phyloP scores from a whole-genome alignment of 805 yeast species.

The Yarrowia porcina region DNA sequence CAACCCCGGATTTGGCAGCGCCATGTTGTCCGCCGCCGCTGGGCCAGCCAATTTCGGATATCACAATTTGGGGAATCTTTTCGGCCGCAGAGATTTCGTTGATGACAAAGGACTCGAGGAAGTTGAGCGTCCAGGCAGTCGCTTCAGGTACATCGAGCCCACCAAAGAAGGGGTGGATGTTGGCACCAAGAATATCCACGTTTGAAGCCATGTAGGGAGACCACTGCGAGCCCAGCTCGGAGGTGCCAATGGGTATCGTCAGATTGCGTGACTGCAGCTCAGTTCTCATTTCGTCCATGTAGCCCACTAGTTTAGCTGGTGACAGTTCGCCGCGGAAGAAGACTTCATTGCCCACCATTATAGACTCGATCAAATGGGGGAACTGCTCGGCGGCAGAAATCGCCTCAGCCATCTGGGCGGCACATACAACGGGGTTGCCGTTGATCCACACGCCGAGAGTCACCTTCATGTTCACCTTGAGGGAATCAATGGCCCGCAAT shows the following conservation, averaged over 20 bases:
- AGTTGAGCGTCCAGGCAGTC: conserved; percentile 52
- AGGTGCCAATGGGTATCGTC: conserved; percentile 57
- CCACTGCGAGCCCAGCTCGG: conserved; percentile 54
- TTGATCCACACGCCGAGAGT: conserved; percentile 61
- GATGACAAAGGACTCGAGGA: conserved; percentile 43
- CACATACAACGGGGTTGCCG: neutral
- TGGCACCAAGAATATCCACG: conserved; percentile 60
- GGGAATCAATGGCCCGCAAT: conserved; percentile 50
- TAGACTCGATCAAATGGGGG: conserved; percentile 51
- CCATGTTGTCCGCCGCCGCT: conserved; percentile 52
- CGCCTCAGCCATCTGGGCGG: conserved; percentile 39
- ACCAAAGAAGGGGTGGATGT: conserved; percentile 65
- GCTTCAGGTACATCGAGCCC: conserved; percentile 52
- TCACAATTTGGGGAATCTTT: conserved; percentile 43
- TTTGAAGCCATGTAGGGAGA: conserved; percentile 41
- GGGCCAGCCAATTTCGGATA: conserved; percentile 72
- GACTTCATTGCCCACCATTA: conserved; percentile 63
- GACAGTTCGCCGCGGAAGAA: conserved; percentile 52
- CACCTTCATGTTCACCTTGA: conserved; percentile 54
- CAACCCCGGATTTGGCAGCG: conserved; percentile 47
- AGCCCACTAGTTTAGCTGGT: conserved; percentile 40
- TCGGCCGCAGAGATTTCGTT: conserved; percentile 27
- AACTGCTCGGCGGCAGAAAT: conserved; percentile 45
- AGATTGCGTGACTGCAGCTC: conserved; percentile 39
- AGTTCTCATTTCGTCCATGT: conserved; percentile 44